phyloP scores from a whole-genome alignment of 805 yeast species.

The Debaryomyces maramus region DNA sequence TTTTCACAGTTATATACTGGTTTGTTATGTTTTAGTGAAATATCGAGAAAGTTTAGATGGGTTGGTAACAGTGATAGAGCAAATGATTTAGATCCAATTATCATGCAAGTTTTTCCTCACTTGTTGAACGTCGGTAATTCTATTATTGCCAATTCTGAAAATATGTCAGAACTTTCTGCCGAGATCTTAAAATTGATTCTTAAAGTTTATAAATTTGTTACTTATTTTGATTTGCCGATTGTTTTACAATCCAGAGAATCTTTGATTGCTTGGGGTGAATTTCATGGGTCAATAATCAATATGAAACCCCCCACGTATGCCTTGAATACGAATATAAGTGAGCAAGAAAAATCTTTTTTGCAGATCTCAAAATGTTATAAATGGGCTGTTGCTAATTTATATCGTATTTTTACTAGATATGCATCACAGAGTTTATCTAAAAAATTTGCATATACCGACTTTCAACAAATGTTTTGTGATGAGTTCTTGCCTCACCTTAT shows the following conservation, averaged over 20 bases:
- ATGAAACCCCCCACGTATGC: constrained; percentile 58
- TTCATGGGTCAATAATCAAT: constrained; percentile 68
- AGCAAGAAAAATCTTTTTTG: constrained; percentile 52
- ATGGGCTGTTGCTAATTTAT: constrained; percentile 83
- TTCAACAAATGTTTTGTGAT: constrained; percentile 52
- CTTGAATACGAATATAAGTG: constrained; percentile 48
- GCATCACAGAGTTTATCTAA: constrained; percentile 48
- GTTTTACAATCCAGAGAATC: constrained; percentile 51
- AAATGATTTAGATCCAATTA: constrained; percentile 41
- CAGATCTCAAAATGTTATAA: constrained; percentile 65
- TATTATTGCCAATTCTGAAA: constrained; percentile 26
- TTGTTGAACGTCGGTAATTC: constrained; percentile 66
- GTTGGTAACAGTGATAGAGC: constrained; percentile 49
- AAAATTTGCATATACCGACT: constrained; percentile 59
- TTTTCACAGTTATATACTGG: constrained; percentile 56
- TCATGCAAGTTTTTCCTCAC: constrained; percentile 60
- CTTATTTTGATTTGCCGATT: constrained; percentile 70
- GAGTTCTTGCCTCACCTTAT: constrained; percentile 75
- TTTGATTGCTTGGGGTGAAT: constrained; percentile 68
- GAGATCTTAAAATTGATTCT: constrained; percentile 74
- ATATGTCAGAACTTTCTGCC: constrained; percentile 44
- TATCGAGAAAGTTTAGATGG: constrained; percentile 74
- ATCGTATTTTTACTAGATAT: constrained; percentile 69
- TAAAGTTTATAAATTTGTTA: constrained; percentile 75
- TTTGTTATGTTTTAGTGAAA: constrained; percentile 65